phyloP scores from a whole-genome alignment of 805 yeast species.

The Cyberlindnera galapagoensis region DNA sequence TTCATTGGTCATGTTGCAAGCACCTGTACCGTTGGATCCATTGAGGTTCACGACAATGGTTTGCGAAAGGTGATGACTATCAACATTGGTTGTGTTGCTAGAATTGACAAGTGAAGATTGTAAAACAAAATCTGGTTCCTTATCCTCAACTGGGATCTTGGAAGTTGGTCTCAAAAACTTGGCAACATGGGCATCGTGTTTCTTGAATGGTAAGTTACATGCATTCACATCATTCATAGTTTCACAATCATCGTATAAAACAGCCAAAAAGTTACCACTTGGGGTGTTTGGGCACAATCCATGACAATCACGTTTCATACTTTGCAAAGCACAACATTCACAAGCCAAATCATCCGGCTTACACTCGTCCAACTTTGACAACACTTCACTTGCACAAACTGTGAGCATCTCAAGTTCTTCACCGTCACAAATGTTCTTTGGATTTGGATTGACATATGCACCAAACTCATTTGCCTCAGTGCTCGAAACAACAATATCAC shows the following conservation, averaged over 20 bases:
- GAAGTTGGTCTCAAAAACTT: conserved; percentile 22
- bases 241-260: conserved; percentile 39
- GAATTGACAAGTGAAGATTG: conserved; percentile 17
- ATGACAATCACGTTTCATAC: conserved; percentile 39
- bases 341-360: conserved; percentile 49
- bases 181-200: conserved; percentile 30
- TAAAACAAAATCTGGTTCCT: conserved; percentile 20
- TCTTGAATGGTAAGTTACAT: conserved; percentile 43
- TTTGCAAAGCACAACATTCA: conserved; percentile 50
- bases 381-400: conserved; percentile 40
- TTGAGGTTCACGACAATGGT: too few relatives aligned
- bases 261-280: conserved; percentile 39
- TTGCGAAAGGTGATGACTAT: conserved; percentile 1
- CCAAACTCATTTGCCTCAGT: conserved; percentile 29
- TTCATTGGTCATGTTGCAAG: neutral
- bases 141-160: conserved; percentile 21
- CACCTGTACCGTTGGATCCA: neutral
- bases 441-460: conserved; percentile 40
- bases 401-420: conserved; percentile 37
- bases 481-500: conserved; percentile 14
- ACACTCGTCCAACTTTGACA: conserved; percentile 41
- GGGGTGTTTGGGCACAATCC: conserved; percentile 42
- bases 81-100: conserved; percentile 6
- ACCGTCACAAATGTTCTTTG: conserved; percentile 38
- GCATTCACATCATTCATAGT: conserved; percentile 43